phyloP scores from a whole-genome alignment of 78 protist genomes.

The Goniomonas avonlea region DNA sequence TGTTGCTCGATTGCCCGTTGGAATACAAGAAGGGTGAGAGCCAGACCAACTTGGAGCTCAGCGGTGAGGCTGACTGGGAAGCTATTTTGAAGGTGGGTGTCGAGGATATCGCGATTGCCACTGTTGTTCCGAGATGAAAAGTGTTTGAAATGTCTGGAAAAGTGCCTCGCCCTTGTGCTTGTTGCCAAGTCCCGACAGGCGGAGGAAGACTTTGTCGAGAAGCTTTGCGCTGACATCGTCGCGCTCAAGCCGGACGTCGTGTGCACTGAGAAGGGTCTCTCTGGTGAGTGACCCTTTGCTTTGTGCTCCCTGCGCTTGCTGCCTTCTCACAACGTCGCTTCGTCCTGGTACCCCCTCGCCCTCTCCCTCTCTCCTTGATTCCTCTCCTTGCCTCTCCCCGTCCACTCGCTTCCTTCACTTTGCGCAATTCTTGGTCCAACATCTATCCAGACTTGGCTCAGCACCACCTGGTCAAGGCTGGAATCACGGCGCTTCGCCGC shows the following conservation, averaged over 20 bases:
- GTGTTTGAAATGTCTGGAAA: too few species aligned
- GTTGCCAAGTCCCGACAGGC: too few species aligned
- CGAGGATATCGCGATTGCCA: too few species aligned
- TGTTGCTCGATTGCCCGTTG: slow-evolving; percentile 93
- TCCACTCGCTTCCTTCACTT: too few species aligned
- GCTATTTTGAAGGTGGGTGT: slow-evolving; percentile 47
- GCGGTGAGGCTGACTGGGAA: slow-evolving; percentile 75
- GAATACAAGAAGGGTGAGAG: slow-evolving; percentile 97
- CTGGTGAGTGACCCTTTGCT: slow-evolving; percentile 29
- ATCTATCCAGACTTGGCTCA: slow-evolving; percentile 53
- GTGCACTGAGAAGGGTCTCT: slow-evolving; percentile 97
- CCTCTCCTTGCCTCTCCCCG: too few species aligned
- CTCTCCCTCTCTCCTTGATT: neutral
- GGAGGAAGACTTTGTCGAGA: slow-evolving; percentile 33
- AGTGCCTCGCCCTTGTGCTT: too few species aligned
- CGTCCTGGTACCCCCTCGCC: neutral
- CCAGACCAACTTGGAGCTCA: slow-evolving; percentile 82
- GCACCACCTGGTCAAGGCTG: slow-evolving; percentile 80
- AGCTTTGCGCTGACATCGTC: slow-evolving; percentile 77
- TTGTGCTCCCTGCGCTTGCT: neutral
- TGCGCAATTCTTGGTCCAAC: too few species aligned
- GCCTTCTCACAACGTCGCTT: neutral
- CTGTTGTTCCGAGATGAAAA: too few species aligned
- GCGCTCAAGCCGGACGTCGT: slow-evolving; percentile 94
- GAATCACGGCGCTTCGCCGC: slow-evolving; percentile 92